Base-by-base conservation (phyloP, 148 eudicot species). In the Rhododendron simsii region DNA sequence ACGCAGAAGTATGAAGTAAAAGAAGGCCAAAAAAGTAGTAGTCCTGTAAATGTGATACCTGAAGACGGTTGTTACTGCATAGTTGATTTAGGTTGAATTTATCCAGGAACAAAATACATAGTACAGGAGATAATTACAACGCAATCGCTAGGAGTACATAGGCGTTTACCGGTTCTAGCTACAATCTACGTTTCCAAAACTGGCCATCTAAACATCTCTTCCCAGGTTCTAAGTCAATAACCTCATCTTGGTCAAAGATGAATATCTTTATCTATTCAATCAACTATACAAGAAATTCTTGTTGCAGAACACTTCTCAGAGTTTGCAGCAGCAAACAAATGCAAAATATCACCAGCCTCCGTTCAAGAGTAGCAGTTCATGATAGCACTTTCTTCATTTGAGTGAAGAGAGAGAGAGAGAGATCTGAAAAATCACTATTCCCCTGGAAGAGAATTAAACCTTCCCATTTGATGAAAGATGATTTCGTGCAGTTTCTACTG, bases 391-490 rank as follows among this genome's bases (percentile, higher is more conserved):
- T 74, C 69, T 53, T 28, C 85, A 71, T 16, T 23, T 0, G 10
- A 61, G 69, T 21, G 26, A 2, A 16, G n/a, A 57, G 63, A 59
- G 41, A 41, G 33, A 55, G 84, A 44, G 44, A 15, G n/a, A n/a
- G n/a, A n/a, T n/a, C n/a, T 55, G 16, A 28, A 41, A 26, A 9
- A 14, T 57, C 15, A 77, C 45, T 87, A 69, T 83, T 5, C 80
- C 50, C 76, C 81, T 45, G 45, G 61, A 30, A 37, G 11, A 0
- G 51, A 67, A 59, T 87, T 91, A 93, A 48, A 90, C 93, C 44
- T 92, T 91, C 79, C 94, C 93, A 81, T 90, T 93, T 2, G 89
- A 67, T 55, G 93, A 89, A 84, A 89, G 89, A 33, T 84, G 89
- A 59, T 4, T 84, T 80, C 74, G 83, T 47, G 91, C 88, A 30